Evolutionary conservation across 2,329 filamentous ascomycete species (phyloP).

Genomic region (Ophiostoma quercus): DNA sequence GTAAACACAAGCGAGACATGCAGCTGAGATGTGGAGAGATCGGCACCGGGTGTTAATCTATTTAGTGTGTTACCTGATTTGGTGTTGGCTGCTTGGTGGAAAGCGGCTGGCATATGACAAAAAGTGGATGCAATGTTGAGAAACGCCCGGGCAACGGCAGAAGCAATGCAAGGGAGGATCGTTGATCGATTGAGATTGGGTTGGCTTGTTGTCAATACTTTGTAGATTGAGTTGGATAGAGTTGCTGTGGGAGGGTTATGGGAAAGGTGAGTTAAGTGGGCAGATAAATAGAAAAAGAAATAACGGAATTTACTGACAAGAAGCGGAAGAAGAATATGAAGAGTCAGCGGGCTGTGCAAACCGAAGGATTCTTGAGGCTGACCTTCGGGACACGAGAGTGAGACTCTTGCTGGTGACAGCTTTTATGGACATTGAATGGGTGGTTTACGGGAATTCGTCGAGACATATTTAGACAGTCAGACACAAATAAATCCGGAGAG

Average conservation of each 20-base stretch:
- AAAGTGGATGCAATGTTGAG: slow-evolving; percentile 5
- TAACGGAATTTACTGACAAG: background rate
- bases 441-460: background rate
- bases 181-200: slow-evolving; percentile 8
- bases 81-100: background rate
- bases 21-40: slow-evolving; percentile 13
- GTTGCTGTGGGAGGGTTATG: background rate
- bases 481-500: background rate
- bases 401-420: background rate
- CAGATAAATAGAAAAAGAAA: background rate
- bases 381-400: background rate
- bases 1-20: slow-evolving; percentile 11
- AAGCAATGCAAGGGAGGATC: background rate
- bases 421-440: background rate
- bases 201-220: background rate
- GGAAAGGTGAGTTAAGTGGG: background rate
- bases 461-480: background rate
- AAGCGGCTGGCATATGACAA: background rate
- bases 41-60: slow-evolving; percentile 6
- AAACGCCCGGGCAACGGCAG: background rate
- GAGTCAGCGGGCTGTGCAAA: background rate
- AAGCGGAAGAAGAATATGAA: background rate
- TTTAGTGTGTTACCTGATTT: slow-evolving; percentile 7
- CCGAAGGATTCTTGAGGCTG: background rate
- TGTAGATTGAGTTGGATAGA: background rate